Percentiles rank a stretch among this genome's conserved stretches.
These are phyloP conservation scores for Mucor velutinosus DNA, from an alignment of 371 early-diverging fungal species.

Conservation along the genomic window DNA sequence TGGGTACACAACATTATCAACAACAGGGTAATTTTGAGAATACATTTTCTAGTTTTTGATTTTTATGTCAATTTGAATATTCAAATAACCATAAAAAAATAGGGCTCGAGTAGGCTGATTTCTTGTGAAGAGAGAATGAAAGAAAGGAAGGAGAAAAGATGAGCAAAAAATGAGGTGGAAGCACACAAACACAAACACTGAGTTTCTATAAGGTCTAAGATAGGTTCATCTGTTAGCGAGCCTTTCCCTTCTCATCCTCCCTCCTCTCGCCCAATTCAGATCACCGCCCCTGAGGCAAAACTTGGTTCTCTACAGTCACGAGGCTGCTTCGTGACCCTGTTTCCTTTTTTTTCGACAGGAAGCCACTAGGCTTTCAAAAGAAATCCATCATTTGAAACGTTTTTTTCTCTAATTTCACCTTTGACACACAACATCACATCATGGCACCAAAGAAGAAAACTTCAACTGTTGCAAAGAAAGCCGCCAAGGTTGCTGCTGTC, in stretches of 20 bases:
- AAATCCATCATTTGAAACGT: neutral
- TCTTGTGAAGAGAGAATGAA: neutral
- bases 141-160: neutral
- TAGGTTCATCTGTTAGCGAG: neutral
- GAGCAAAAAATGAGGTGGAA: neutral
- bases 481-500: neutral
- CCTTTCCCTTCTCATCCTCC: neutral
- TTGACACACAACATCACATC: neutral
- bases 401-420: neutral
- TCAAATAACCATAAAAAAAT: neutral
- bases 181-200: neutral
- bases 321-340: neutral
- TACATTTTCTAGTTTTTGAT: constrained; percentile 3
- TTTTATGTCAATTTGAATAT: neutral
- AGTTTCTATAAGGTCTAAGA: neutral
- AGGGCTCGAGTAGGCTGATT: neutral
- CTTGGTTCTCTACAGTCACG: neutral
- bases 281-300: neutral
- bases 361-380: neutral
- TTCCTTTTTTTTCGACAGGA: constrained; percentile 2
- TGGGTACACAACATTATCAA: constrained; percentile 4
- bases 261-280: neutral
- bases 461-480: constrained; percentile 4
- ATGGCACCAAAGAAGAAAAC: constrained; percentile 19
- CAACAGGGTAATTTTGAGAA: constrained; percentile 9